phyloP scores from a whole-genome alignment of 805 yeast genomes.

The Candida coleopterorum region DNA sequence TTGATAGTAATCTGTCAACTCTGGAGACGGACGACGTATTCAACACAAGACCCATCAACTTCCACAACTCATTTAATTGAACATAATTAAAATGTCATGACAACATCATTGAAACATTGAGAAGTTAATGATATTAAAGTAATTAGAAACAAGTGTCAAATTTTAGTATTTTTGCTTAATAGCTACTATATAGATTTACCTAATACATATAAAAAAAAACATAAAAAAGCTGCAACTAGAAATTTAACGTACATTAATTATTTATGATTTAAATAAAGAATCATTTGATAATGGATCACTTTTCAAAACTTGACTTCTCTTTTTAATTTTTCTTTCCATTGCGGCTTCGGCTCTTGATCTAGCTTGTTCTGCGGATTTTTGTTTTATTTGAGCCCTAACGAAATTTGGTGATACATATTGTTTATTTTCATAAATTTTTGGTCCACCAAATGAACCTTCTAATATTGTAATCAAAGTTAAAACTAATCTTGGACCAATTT shows the following conservation, averaged over 20 bases:
- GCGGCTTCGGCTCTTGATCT: conserved; percentile 76
- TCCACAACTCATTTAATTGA: too few species aligned
- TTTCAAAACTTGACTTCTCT: conserved; percentile 67
- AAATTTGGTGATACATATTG: conserved; percentile 95
- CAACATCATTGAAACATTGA: too few species aligned
- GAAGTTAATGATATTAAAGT: too few species aligned
- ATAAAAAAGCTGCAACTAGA: too few species aligned
- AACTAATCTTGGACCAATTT: conserved; percentile 95
- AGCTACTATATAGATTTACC: too few species aligned
- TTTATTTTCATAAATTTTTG: conserved; percentile 94
- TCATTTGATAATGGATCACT: conserved; percentile 82
- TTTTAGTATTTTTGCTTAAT: too few species aligned
- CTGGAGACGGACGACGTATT: too few species aligned
- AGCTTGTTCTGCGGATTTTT: conserved; percentile 77
- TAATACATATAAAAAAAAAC: too few species aligned
- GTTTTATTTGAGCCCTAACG: conserved; percentile 82
- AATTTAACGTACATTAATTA: not conserved
- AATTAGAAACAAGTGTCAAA: too few species aligned
- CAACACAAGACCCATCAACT: too few species aligned
- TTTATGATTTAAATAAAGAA: conserved; percentile 50
- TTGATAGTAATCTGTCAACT: too few species aligned
- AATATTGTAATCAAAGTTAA: conserved; percentile 85
- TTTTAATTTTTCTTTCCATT: conserved; percentile 65
- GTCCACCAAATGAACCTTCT: conserved; percentile 97
- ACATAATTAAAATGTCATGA: too few species aligned